phyloP scores from a whole-genome alignment of 2,329 filamentous ascomycete genomes.

The Aspergillus fumigatus region DNA sequence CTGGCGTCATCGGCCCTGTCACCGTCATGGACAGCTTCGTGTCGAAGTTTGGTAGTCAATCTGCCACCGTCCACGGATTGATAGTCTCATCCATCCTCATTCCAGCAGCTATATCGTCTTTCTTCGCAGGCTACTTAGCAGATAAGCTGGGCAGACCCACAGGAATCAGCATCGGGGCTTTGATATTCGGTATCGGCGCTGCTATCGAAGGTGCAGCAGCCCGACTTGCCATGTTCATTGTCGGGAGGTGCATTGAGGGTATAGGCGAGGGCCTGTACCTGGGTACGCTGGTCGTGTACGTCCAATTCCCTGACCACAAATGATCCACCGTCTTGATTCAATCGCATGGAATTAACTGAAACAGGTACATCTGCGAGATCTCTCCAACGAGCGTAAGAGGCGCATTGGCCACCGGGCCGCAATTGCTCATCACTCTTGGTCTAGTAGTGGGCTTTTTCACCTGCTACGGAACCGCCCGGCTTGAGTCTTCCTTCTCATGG shows the following conservation, averaged over 20 bases:
- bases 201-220: slow-evolving; percentile 49
- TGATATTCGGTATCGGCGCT: slow-evolving; percentile 53
- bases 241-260: slow-evolving; percentile 53
- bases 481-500: slow-evolving; percentile 51
- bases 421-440: slow-evolving; percentile 49
- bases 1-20: slow-evolving; percentile 56
- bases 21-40: slow-evolving; percentile 55
- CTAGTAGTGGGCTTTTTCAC: slow-evolving; percentile 56
- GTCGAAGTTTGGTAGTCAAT: slow-evolving; percentile 47
- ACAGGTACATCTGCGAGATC: slow-evolving; percentile 55
- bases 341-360: neutral
- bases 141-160: slow-evolving; percentile 49
- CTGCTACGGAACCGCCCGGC: slow-evolving; percentile 52
- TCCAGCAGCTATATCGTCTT: slow-evolving; percentile 53
- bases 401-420: slow-evolving; percentile 48
- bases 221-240: slow-evolving; percentile 50
- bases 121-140: slow-evolving; percentile 54
- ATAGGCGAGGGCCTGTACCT: slow-evolving; percentile 57
- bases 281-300: slow-evolving; percentile 50
- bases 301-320: neutral
- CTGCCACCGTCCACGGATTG: slow-evolving; percentile 52
- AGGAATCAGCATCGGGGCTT: slow-evolving; percentile 47
- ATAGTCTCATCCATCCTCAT: slow-evolving; percentile 58
- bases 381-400: slow-evolving; percentile 50
- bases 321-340: no score